phyloP scores from a whole-genome alignment of 2,329 filamentous ascomycete species.

The Fusarium falciforme region DNA sequence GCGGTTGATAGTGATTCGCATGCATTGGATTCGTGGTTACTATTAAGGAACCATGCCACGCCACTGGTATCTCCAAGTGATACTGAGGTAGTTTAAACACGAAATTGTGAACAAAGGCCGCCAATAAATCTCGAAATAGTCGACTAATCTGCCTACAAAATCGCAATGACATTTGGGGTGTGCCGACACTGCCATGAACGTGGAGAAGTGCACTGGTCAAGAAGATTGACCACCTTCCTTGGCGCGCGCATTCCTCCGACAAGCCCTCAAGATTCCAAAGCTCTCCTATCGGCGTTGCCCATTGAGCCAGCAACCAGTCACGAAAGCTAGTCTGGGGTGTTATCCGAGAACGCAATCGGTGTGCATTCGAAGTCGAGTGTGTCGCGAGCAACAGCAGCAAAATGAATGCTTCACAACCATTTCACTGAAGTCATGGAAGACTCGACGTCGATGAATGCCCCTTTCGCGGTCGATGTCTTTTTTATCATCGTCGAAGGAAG shows the following conservation, averaged over 20 bases:
- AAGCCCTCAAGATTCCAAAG: neutral
- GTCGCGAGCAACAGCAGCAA: neutral
- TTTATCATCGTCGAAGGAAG: neutral
- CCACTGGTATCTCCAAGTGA: neutral
- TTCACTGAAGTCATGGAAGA: neutral
- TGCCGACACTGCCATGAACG: neutral
- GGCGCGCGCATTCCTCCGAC: neutral
- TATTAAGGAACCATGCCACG: neutral
- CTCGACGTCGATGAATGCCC: neutral
- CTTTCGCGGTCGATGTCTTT: neutral
- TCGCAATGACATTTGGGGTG: neutral
- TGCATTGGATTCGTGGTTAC: neutral
- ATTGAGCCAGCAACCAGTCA: neutral
- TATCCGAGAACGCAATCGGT: neutral
- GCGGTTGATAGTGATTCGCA: neutral
- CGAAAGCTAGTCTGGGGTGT: neutral
- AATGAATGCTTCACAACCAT: neutral
- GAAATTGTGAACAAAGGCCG: neutral
- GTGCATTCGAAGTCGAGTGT: neutral
- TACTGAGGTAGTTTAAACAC: neutral
- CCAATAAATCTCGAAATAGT: neutral
- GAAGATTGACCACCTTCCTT: neutral
- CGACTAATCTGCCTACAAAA: neutral
- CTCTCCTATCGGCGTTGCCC: neutral
- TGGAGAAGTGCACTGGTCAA: neutral